Conservation (phyloP, 1,139 yeast species). For the Meyerozyma smithsonii region DNA sequence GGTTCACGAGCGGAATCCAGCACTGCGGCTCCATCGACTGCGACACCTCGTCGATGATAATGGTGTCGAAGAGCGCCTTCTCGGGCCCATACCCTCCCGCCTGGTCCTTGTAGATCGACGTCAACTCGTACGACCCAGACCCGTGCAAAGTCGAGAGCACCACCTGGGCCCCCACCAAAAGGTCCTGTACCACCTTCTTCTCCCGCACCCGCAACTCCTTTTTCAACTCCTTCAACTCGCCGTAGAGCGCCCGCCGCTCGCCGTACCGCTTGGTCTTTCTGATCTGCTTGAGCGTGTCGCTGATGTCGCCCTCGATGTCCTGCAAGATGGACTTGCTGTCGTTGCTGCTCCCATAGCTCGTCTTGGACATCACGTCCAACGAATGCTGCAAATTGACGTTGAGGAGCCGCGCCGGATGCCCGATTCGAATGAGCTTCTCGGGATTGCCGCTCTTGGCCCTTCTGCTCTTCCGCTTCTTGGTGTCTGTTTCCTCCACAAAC, state of each 20-base stretch:
- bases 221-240: constrained; percentile 61
- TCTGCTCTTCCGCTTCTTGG: constrained; percentile 13
- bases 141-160: constrained; percentile 86
- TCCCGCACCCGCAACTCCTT: constrained; percentile 70
- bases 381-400: constrained; percentile 65
- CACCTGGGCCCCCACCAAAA: constrained; percentile 60
- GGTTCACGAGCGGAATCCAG: constrained; percentile 87
- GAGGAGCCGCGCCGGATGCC: constrained; percentile 87
- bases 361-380: constrained; percentile 65
- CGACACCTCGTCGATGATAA: constrained; percentile 92
- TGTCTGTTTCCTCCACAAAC: constrained; percentile 15
- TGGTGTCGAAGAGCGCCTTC: constrained; percentile 63
- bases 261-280: constrained; percentile 62
- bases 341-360: constrained; percentile 26
- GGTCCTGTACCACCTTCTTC: constrained; percentile 53
- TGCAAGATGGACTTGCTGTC: constrained; percentile 59
- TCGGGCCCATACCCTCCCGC: constrained; percentile 1
- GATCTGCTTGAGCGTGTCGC: constrained; percentile 49
- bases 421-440: constrained; percentile 68
- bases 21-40: constrained; percentile 94
- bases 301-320: constrained; percentile 72
- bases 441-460: constrained; percentile 27
- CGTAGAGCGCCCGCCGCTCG: constrained; percentile 65
- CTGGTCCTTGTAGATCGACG: constrained; percentile 36
- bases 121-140: constrained; percentile 67